Conservation (phyloP, 768 basidiomycete species). For the Psilocybe cubensis region DNA sequence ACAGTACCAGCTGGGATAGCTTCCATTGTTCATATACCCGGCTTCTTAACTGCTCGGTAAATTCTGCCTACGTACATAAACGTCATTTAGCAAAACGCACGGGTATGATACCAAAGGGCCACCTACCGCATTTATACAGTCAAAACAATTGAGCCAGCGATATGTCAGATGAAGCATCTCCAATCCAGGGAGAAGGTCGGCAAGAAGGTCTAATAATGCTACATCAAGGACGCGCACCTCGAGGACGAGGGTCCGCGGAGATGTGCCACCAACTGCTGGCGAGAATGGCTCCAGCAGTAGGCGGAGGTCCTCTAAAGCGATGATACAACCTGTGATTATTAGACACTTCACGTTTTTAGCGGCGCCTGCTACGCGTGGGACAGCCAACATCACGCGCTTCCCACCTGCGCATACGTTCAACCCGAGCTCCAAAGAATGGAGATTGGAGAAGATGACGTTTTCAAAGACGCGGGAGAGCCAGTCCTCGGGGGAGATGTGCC, state of each 20-base stretch:
- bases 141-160: constrained; percentile 16
- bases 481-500: constrained; percentile 6
- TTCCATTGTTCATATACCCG: constrained; percentile 12
- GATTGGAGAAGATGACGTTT: constrained; percentile 10
- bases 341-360: constrained; percentile 7
- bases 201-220: constrained; percentile 15
- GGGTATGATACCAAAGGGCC: neutral
- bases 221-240: constrained; percentile 21
- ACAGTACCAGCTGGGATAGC: constrained; percentile 12
- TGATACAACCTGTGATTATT: constrained; percentile 15
- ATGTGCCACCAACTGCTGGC: neutral
- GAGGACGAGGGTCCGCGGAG: constrained; percentile 16
- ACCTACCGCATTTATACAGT: constrained; percentile 13
- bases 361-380: constrained; percentile 5
- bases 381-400: constrained; percentile 12
- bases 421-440: constrained; percentile 19
- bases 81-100: neutral
- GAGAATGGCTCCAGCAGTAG: constrained; percentile 16
- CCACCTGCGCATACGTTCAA: constrained; percentile 19
- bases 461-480: constrained; percentile 18
- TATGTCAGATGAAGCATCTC: constrained; percentile 22
- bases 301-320: constrained; percentile 17
- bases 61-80: neutral
- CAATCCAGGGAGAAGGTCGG: constrained; percentile 15
- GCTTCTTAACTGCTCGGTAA: constrained; percentile 5